Evolutionary conservation across 139 green algal genomes (phyloP), one percentile per base, ranked within the genome.

Genomic region (Chlamydomonas sp.): DNA sequence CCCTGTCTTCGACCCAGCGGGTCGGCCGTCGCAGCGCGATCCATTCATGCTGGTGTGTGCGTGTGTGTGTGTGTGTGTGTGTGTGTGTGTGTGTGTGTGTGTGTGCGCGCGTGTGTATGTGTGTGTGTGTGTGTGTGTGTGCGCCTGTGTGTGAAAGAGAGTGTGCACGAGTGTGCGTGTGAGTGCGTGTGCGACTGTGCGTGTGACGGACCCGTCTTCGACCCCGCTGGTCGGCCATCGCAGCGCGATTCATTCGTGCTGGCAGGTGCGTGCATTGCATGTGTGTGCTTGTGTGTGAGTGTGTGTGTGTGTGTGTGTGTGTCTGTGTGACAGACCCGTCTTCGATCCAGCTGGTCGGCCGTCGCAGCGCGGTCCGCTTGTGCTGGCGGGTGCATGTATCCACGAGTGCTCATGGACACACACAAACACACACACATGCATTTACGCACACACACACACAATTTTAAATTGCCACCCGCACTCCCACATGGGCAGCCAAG

Each of bases 231-330:
- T 34, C 59, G 59, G 8, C 31, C 59, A 39, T 66, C 59, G 8
- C 36, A 5, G n/a, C 62, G 26, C 5, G 62, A 69, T 30, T 37
- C 37, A 5, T 69, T 69, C 37, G 33, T 71, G 4, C 24, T 71
- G 43, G 28, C 65, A 29, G 16, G 57, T 64, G 57, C 20, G 43
- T 54, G 43, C 20, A 13, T 54, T 54, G 43, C 43, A 20, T 37
- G 58, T 66, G 58, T 37, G 58, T 30, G 58, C 22, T 5, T 37
- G 31, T 66, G 58, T 66, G 58, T 47, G 29, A 47, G 58, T 66
- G 20, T 66, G 58, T 66, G 58, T 37, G 29, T 66, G 58, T 66
- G 58, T 37, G 58, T 37, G 58, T n/a, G n/a, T n/a, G n/a, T n/a
- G n/a, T n/a, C n/a, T n/a, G n/a, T n/a, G n/a, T n/a, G n/a, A n/a